Evolutionary conservation across 2,329 filamentous ascomycete genomes (phyloP).

Genomic region (Trichophyton rubrum): DNA sequence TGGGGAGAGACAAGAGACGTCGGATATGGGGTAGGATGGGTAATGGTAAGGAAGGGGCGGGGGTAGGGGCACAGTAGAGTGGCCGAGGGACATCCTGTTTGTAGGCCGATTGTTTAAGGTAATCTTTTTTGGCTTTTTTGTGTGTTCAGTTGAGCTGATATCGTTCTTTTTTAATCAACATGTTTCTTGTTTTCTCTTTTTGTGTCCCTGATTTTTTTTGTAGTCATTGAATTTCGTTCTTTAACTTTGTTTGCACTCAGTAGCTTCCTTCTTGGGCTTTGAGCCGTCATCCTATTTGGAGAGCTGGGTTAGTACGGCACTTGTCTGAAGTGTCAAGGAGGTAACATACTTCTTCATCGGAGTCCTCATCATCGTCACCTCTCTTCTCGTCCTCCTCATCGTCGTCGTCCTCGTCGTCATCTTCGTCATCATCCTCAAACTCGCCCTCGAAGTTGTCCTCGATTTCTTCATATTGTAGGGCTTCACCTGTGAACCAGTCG

Average conservation of each 20-base stretch:
- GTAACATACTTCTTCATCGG: constrained; percentile 38
- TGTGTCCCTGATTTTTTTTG: neutral
- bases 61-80: neutral
- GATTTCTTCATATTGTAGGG: constrained; percentile 88
- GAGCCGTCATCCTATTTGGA: constrained; percentile 61
- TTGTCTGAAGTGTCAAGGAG: neutral
- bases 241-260: constrained; percentile 94
- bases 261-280: constrained; percentile 86
- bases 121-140: neutral
- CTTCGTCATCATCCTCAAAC: constrained; percentile 79
- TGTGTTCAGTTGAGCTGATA: neutral
- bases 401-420: constrained; percentile 78
- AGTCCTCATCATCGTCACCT: constrained; percentile 49
- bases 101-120: neutral
- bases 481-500: constrained; percentile 98
- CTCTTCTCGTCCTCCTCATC: constrained; percentile 75
- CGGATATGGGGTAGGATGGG: neutral
- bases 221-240: constrained; percentile 12
- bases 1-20: neutral
- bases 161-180: neutral
- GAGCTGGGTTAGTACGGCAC: constrained; percentile 14
- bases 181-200: neutral
- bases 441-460: constrained; percentile 73
- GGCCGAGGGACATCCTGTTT: neutral
- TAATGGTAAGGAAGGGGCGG: neutral